Evolutionary conservation across 768 basidiomycete genomes (phyloP), one percentile per base, ranked within the genome.

Genomic region (Gymnopilus junonius): DNA sequence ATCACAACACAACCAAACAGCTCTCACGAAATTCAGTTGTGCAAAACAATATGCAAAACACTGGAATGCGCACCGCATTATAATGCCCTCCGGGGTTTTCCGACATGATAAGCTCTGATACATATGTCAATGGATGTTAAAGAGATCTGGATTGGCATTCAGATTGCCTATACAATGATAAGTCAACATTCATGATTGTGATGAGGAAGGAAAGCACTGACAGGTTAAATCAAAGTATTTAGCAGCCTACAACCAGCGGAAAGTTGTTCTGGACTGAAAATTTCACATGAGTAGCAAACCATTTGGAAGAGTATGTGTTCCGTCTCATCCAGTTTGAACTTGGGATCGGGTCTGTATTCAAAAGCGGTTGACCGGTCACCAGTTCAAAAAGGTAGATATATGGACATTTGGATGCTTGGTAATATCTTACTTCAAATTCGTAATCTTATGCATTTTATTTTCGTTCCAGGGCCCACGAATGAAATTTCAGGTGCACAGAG

Each of bases 341-440:
- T 56, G 17, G 59, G 55, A 40, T 66, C 45, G 10, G 55, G 58
- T 59, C 57, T 43, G 21, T 55, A 56, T 51, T 59, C 23, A 70
- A 67, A 21, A 70, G 40, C 25, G n/a, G 15, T 23, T 45, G 32
- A 17, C 58, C 23, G 53, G 64, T 67, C 45, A 67, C 45, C 40
- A 70, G 54, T 62, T 68, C 66, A 59, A 67, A 68, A 54, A 69
- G 57, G 64, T 70, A n/a, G 32, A 55, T 20, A 23, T 5, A 46
- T 46, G 12, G 25, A 59, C 20, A 34, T n/a, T 6, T 10, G 45
- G 58, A 32, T 55, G 75, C 75, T 55, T 73, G 56, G 66, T 73
- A 76, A n/a, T n/a, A n/a, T n/a, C n/a, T n/a, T n/a, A n/a, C n/a
- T 34, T 74, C 74, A 58, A 74, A 72, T 58, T 74, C 75, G 75